phyloP scores from a whole-genome alignment of 176 grass and related monocot genomes.

The Phoenix dactylifera region DNA sequence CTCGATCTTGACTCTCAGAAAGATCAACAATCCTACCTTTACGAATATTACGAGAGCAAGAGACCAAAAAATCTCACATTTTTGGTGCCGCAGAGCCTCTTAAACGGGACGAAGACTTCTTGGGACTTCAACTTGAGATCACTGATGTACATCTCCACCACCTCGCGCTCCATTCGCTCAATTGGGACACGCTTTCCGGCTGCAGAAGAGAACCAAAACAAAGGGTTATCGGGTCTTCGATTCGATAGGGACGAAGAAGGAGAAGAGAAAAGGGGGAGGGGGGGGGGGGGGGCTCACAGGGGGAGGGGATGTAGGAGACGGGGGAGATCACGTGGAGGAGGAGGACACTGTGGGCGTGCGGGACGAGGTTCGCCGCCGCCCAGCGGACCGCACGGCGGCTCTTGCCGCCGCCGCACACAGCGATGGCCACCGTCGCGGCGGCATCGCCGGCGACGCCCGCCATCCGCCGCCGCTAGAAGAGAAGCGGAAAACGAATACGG shows the following conservation, averaged over 20 bases:
- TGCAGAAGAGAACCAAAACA: conserved; percentile 19
- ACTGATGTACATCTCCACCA: conserved; percentile 59
- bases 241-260: not conserved
- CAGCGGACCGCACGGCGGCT: conserved; percentile 66
- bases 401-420: conserved; percentile 37
- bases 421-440: conserved; percentile 31
- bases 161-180: conserved; percentile 44
- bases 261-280: not conserved
- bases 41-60: not conserved
- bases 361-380: conserved; percentile 43
- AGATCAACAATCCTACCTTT: no score
- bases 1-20: no score
- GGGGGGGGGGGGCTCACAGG: conserved; percentile 20
- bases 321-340: conserved; percentile 73
- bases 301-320: conserved; percentile 64
- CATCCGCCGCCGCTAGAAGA: not conserved
- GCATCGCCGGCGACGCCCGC: not conserved
- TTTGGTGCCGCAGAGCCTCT: conserved; percentile 39
- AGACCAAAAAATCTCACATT: conserved; percentile 27
- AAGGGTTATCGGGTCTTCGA: not conserved
- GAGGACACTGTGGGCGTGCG: conserved; percentile 25
- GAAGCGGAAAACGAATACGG: not conserved
- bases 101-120: conserved; percentile 54
- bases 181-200: conserved; percentile 57
- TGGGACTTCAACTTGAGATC: conserved; percentile 40